phyloP scores from a whole-genome alignment of 805 yeast species.

The Lipomyces sp. region DNA sequence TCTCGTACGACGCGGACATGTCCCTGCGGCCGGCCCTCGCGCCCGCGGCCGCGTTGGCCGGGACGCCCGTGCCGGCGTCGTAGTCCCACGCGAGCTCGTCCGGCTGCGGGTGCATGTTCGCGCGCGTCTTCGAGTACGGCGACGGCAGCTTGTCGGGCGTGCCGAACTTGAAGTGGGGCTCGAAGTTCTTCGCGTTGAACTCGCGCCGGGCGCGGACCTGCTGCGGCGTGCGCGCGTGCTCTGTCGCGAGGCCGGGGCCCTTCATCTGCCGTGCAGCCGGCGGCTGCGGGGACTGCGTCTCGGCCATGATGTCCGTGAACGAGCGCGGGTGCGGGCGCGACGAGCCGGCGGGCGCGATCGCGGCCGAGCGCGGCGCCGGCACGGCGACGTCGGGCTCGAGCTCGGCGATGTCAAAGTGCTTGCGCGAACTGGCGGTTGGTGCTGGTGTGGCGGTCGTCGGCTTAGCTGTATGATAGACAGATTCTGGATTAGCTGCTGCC shows the following conservation, averaged over 20 bases:
- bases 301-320: constrained; percentile 25
- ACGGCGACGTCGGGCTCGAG: constrained; percentile 23
- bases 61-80: constrained; percentile 1
- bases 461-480: no score
- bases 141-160: constrained; percentile 18
- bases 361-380: constrained; percentile 27
- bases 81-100: constrained; percentile 23
- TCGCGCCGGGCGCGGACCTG: constrained; percentile 22
- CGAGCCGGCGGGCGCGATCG: constrained; percentile 25
- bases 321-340: constrained; percentile 27
- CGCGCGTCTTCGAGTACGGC: constrained; percentile 24
- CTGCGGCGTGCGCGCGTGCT: constrained; percentile 5
- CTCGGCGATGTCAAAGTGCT: constrained; percentile 16
- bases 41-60: constrained; percentile 1
- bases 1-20: constrained; percentile 10
- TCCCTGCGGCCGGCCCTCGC: constrained; percentile 15
- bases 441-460: neutral
- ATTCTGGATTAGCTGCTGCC: neutral
- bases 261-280: constrained; percentile 1
- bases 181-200: constrained; percentile 13
- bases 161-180: constrained; percentile 25
- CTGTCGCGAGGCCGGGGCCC: constrained; percentile 6
- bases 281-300: constrained; percentile 1
- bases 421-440: constrained; percentile 3
- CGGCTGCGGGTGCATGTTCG: constrained; percentile 29